Percentiles rank a stretch among this genome's conserved stretches.
Conservation (phyloP, 2,329 filamentous ascomycete species). For the Tolypocladium sp. region DNA sequence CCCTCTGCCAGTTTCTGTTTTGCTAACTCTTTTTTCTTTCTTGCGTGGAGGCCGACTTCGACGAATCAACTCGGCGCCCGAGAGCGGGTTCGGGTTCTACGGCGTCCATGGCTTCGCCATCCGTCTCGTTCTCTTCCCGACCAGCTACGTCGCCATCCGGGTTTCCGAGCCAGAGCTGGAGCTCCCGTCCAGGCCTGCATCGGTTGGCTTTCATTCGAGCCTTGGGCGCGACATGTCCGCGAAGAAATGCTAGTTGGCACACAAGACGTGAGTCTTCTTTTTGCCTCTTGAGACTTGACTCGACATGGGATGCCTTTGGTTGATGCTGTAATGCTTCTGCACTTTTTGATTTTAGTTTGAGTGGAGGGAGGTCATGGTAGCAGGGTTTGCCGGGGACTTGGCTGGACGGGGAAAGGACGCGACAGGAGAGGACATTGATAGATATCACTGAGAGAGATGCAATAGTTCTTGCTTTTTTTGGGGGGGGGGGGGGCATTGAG, state of each 20-base stretch:
- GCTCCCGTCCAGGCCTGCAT: background rate
- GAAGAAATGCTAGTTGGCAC: background rate
- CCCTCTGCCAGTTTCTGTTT: background rate
- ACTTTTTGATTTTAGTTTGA: background rate
- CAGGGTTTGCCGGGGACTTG: background rate
- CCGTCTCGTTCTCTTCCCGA: background rate
- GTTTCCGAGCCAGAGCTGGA: background rate
- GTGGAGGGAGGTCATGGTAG: background rate
- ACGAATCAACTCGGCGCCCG: background rate
- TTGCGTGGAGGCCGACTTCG: background rate
- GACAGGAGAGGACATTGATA: background rate
- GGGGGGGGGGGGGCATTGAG: no score
- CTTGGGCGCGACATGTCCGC: background rate
- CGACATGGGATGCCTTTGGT: background rate
- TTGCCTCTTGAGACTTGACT: background rate
- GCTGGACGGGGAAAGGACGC: background rate
- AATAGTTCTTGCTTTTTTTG: background rate
- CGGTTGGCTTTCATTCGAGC: background rate
- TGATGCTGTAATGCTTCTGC: background rate
- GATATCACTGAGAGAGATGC: background rate
- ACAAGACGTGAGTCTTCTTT: background rate
- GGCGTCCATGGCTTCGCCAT: background rate
- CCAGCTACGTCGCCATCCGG: background rate
- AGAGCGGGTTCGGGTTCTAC: background rate
- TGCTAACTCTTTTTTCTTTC: background rate